Evolutionary conservation across 495 filamentous ascomycete genomes (phyloP).

Genomic region (Pyrenula massariospora): DNA sequence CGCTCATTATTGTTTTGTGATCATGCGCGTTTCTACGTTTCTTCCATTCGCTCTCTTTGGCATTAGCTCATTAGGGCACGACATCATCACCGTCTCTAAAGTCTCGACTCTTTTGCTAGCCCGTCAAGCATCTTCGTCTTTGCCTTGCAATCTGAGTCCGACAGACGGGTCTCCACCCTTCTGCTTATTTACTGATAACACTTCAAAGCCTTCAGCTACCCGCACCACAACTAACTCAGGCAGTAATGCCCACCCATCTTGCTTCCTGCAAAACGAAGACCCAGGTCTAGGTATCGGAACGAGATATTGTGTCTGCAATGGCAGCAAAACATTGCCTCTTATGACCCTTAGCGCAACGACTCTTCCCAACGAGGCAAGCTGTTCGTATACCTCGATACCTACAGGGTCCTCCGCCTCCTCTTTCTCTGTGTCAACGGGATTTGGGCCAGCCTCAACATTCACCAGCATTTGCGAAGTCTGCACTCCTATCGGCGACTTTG

Average conservation of each 20-base stretch:
- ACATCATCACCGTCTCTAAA: neutral
- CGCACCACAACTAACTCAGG: neutral
- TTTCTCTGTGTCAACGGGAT: neutral
- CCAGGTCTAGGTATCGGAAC: neutral
- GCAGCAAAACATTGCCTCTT: neutral
- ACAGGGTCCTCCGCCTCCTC: too few relatives aligned
- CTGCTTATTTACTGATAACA: neutral
- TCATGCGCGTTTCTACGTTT: neutral
- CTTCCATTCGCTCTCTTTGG: neutral
- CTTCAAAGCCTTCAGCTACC: neutral
- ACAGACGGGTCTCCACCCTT: neutral
- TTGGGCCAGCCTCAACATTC: neutral
- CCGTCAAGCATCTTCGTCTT: neutral
- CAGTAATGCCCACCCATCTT: neutral
- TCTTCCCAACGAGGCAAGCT: neutral
- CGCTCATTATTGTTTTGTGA: too few relatives aligned
- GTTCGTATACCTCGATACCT: neutral
- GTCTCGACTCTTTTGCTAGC: neutral
- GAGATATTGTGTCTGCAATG: neutral
- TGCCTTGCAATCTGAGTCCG: neutral
- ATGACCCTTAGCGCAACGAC: neutral
- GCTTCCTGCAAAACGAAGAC: neutral
- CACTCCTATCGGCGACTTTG: neutral
- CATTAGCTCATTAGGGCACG: neutral
- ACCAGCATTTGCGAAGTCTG: neutral